A percentile compares a stretch with the other conserved stretches of the same genome.
Conservation (phyloP, 176 grass and related monocot species). For the Panicum miliaceum region DNA sequence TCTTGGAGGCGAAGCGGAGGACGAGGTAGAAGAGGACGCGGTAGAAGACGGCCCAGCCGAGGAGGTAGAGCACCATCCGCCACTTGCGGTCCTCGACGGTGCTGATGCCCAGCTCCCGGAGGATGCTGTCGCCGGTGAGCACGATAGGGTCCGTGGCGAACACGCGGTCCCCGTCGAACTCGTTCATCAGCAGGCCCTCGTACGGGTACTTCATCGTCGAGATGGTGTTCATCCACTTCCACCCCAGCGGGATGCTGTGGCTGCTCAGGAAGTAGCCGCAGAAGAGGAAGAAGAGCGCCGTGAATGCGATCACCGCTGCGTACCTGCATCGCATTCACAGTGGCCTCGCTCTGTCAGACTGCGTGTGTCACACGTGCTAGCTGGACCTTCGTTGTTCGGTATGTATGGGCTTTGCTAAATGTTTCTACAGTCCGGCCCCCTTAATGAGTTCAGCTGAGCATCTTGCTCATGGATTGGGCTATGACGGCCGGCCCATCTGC, state of each 20-base stretch:
- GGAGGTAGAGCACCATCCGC: conserved; percentile 71
- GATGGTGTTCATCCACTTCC: conserved; percentile 68
- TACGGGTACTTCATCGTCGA: conserved; percentile 78
- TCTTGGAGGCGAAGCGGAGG: conserved; percentile 70
- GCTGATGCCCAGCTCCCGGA: conserved; percentile 54
- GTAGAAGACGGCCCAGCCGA: conserved; percentile 65
- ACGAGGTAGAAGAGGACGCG: conserved; percentile 71
- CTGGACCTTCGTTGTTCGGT: too few relatives aligned
- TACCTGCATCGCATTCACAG: conserved; percentile 32
- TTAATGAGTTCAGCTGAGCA: too few relatives aligned
- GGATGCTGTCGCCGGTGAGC: conserved; percentile 51
- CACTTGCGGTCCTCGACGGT: conserved; percentile 45
- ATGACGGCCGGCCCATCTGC: too few relatives aligned
- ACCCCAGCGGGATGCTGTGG: conserved; percentile 52
- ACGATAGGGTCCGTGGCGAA: neutral
- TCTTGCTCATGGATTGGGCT: too few relatives aligned
- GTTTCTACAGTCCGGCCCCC: too few relatives aligned
- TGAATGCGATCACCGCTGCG: conserved; percentile 73
- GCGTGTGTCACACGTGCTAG: too few relatives aligned
- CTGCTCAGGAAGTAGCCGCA: conserved; percentile 68
- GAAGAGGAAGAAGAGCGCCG: conserved; percentile 78
- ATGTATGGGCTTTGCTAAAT: too few relatives aligned
- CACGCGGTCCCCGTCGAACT: conserved; percentile 26
- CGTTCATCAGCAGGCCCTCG: conserved; percentile 72
- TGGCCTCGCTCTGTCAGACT: too few relatives aligned